These are phyloP conservation scores for Usnea hakonensis DNA, from an alignment of 495 filamentous ascomycete genomes.

Conservation along the genomic window DNA sequence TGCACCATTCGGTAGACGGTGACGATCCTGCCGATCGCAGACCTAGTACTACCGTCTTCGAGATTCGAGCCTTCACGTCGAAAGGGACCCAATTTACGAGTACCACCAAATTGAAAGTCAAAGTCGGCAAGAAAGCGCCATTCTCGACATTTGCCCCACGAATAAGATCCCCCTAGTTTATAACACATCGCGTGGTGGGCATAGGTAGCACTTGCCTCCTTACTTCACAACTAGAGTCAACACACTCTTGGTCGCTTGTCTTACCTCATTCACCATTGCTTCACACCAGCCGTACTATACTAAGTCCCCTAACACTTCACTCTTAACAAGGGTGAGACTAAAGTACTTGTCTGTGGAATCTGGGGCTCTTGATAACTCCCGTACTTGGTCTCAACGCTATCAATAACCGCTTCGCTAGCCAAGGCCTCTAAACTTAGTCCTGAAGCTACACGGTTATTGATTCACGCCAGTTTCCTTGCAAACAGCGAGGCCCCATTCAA, in stretches of 20 bases:
- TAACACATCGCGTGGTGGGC: slow-evolving; percentile 20
- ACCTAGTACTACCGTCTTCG: slow-evolving; percentile 10
- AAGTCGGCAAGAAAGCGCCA: slow-evolving; percentile 11
- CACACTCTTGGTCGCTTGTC: slow-evolving; percentile 5
- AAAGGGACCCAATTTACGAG: not conserved
- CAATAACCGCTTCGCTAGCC: slow-evolving; percentile 13
- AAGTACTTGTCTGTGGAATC: slow-evolving; percentile 9
- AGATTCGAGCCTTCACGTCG: slow-evolving; percentile 6
- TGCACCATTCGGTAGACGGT: slow-evolving; percentile 9
- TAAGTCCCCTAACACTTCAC: slow-evolving; percentile 10
- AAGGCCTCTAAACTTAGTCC: slow-evolving; percentile 9
- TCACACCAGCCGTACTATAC: not conserved
- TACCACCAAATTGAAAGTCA: slow-evolving; percentile 7
- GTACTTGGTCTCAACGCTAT: slow-evolving; percentile 17
- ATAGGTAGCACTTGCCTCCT: slow-evolving; percentile 14
- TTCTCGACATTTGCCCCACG: slow-evolving; percentile 19
- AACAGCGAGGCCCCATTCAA: slow-evolving; percentile 8
- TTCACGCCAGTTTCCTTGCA: slow-evolving; percentile 14
- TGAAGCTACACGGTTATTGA: slow-evolving; percentile 11
- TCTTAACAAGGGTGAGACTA: slow-evolving; percentile 8
- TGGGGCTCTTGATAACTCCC: slow-evolving; percentile 17
- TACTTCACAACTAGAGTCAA: not conserved
- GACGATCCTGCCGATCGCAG: slow-evolving; percentile 25
- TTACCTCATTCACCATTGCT: not conserved
- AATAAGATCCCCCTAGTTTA: slow-evolving; percentile 23